Percentiles rank a stretch among this genome's conserved stretches.
Evolutionary conservation across 2,329 filamentous ascomycete species (phyloP).

Genomic region (Trichoderma koningiopsis): DNA sequence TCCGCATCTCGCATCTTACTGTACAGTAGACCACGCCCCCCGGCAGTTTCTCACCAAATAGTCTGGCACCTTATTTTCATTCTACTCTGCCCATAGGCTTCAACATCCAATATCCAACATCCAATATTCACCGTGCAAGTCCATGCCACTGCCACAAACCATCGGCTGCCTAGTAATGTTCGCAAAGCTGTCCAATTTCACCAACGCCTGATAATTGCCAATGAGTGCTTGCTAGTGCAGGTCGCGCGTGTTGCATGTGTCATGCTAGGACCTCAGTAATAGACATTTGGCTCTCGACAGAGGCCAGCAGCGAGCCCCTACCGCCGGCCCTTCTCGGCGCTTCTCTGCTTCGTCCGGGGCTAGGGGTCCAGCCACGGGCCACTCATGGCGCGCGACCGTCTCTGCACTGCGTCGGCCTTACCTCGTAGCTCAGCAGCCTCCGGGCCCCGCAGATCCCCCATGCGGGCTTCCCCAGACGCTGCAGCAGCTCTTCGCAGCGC

Average conservation of each 20-base stretch:
- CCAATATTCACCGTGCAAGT: background rate
- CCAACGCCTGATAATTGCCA: background rate
- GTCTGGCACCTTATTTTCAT: background rate
- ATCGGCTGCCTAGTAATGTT: background rate
- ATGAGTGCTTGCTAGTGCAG: background rate
- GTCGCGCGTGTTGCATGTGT: background rate
- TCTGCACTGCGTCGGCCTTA: conserved; percentile 35
- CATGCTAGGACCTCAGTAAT: conserved; percentile 7
- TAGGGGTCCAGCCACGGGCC: conserved; percentile 16
- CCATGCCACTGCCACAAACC: too few relatives aligned
- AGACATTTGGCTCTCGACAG: background rate
- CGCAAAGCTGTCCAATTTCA: background rate
- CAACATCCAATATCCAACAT: background rate
- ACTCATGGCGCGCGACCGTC: conserved; percentile 1
- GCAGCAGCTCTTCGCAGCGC: background rate
- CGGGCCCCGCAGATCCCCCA: conserved; percentile 27
- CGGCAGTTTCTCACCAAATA: background rate
- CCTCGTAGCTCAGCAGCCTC: conserved; percentile 36
- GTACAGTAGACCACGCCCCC: background rate
- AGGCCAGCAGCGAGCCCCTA: conserved; percentile 22
- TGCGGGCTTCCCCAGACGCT: conserved; percentile 38
- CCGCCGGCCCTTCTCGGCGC: conserved; percentile 42
- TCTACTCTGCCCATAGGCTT: too few relatives aligned
- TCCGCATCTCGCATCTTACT: background rate
- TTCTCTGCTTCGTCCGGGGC: conserved; percentile 33